Base-by-base conservation (phyloP, 1,284 basidiomycete species). In the Caloboletus firmus region DNA sequence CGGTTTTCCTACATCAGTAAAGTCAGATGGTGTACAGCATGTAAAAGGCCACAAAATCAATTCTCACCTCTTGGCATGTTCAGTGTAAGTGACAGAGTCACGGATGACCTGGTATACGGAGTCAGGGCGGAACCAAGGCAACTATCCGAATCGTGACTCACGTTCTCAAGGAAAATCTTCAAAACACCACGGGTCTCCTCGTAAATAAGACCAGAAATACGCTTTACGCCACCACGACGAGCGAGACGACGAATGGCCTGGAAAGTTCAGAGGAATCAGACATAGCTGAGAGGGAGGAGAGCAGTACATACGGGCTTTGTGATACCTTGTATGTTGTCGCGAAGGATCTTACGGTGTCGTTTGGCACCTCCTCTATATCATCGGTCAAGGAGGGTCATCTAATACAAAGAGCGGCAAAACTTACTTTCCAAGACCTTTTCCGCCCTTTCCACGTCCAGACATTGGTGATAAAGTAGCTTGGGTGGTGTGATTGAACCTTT, bases 41-140 rank as follows among this genome's bases (percentile, higher is more conserved):
- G 3, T 6, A 17, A 5, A 24, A 1, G 4, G 3, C n/a, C 1
- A 35, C 2, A 3, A 28, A 11, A 13, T 2, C 10, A 31, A 18
- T 45, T 18, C 61, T 70, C 47, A 78, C 79, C 82, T 83, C 82
- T 93, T 94, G 65, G 91, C 89, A 74, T 93, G 91, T 73, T 93
- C 91, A 55, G 89, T 91, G 80, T 93, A 93, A 51, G 91, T 93
- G 71, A 93, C 91, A 51, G 91, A 92, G 78, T 94, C 91, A 72
- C 87, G 84, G 64, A 93, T 91, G 45, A 79, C 76, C 82, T 85
- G 61, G 85, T 88, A 92, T 88, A 40, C 87, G 87, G 76, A 92
- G 41, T 62, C 51, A 59, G 48, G 22, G 28, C 40, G 26, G 30
- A 32, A 49, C 46, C 48, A 47, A 20, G 11, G 31, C n/a, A 18